These are phyloP conservation scores for Pseudocercospora musae DNA, from an alignment of 2,329 filamentous ascomycete species.

Conservation along the genomic window DNA sequence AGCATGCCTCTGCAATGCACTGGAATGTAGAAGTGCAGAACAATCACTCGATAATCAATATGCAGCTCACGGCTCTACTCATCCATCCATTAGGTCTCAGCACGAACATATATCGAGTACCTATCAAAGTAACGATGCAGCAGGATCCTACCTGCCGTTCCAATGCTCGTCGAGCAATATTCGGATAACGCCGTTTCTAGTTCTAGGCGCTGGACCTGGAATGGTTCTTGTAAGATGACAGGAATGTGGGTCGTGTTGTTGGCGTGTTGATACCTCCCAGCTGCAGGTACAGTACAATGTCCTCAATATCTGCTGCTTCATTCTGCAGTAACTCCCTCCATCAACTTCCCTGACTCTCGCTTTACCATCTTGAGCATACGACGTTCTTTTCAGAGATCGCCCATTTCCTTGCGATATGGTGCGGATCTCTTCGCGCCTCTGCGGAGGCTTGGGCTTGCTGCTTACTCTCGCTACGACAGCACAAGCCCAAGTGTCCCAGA, in stretches of 20 bases:
- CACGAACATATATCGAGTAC: background rate
- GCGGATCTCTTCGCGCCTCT: slow-evolving; percentile 11
- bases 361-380: background rate
- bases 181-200: slow-evolving; percentile 1
- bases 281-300: slow-evolving; percentile 2
- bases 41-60: too few relatives aligned
- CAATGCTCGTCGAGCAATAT: background rate
- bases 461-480: slow-evolving; percentile 6
- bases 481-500: slow-evolving; percentile 8
- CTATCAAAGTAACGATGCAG: background rate
- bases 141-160: background rate
- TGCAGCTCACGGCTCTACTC: too few relatives aligned
- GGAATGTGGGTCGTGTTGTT: slow-evolving; percentile 29
- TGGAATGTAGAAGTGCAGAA: background rate
- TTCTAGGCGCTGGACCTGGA: slow-evolving; percentile 3
- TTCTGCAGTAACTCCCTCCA: background rate
- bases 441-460: slow-evolving; percentile 8
- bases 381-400: slow-evolving; percentile 8
- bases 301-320: background rate
- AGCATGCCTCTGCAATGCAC: background rate
- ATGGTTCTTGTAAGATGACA: slow-evolving; percentile 21
- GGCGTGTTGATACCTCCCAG: slow-evolving; percentile 11
- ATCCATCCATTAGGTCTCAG: background rate
- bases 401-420: slow-evolving; percentile 8
- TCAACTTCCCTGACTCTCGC: background rate